Evolutionary conservation across 345 rosid species (phyloP), one percentile per base, ranked within the genome.

Genomic region (Punica granatum): DNA sequence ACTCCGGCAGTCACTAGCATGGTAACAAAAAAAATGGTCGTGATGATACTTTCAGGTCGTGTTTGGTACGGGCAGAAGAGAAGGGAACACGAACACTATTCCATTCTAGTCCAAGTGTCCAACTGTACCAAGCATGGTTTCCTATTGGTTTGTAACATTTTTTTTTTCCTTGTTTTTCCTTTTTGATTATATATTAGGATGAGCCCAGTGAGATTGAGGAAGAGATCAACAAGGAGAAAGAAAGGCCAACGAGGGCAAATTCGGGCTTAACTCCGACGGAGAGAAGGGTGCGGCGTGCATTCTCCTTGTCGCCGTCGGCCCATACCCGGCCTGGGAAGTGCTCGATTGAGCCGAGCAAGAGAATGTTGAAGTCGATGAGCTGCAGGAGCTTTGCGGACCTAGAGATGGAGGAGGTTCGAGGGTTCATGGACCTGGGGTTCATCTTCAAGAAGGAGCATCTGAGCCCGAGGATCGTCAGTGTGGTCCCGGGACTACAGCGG

Each of bases 401-500:
- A 35, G 92, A 87, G 67, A 79, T 87, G 69, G 86, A 87, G 72
- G 92, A 87, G 76, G 79, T 88, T 30, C 81, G 82, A 82, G 90
- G 90, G 77, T 85, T 85, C 64, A 73, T 85, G 84, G 88, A 83
- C 72, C 83, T 85, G 7, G 92, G 92, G 0, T 88, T 88, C 65
- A 65, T 34, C n/a, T 88, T 88, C 84, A 72, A 81, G 64, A 73
- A 78, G 74, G 84, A 81, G 69, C 19, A 70, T 66, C 26, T 85
- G 23, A 83, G 69, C 63, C 77, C 83, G 4, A 78, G 76, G 76
- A 77, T 88, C 79, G 68, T 82, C 67, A 75, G 75, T 30, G 74
- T 88, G 4, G 37, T 88, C 60, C 92, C 92, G 3, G 92, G 92
- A 30, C 64, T 87, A 63, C 82, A 73, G 36, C 77, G 90, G 75